Base-by-base conservation (phyloP, 164 flowering plant genomes). In the Sextonia rubra region DNA sequence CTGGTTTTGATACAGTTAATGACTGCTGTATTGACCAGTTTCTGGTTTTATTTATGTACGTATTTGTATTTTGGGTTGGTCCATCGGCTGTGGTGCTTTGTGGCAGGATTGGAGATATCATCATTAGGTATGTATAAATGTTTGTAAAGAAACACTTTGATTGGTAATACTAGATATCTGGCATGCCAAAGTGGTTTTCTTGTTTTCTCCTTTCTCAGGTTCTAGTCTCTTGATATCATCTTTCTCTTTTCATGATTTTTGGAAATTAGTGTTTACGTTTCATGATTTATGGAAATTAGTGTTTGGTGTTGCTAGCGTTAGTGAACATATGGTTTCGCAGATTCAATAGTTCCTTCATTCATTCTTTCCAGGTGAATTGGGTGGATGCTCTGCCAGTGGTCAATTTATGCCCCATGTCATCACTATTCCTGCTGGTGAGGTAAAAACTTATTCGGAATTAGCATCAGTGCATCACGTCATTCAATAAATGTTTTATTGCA, bases 391-490 rank as follows among this genome's bases (percentile, higher is more conserved):
- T 1, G 92, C 89, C 0, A 89, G 92, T 49, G 89, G 79, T 26
- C 86, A 85, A 72, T 93, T 93, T 80, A 89, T 88, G 0, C 95
- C 97, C 2, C 95, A 91, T 83, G 82, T 93, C 49, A 82, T 91
- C 22, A 90, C 86, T 20, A 87, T 91, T 18, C 73, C 82, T 65
- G 77, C 88, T 26, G 97, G 97, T 56, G 97, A 92, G 97, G 97
- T 90, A 68, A 20, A 29, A 17, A 9, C 20, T 64, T n/a, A 29
- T 17, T 64, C 44, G 1, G 44, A 29, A 64, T 25, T 25, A 64
- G 67, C 30, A 3, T 18, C 66, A 24, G 30, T 5, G 2, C 49
- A 6, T 6, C n/a, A 52, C 14, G 4, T 52, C 44, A 27, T 64
- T 64, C 44, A 27, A n/a, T 29, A 64, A 64, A 64, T 15, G 3